These are phyloP conservation scores for Shiraia bambusicola DNA, from an alignment of 2,329 filamentous ascomycete genomes.

Conservation along the genomic window DNA sequence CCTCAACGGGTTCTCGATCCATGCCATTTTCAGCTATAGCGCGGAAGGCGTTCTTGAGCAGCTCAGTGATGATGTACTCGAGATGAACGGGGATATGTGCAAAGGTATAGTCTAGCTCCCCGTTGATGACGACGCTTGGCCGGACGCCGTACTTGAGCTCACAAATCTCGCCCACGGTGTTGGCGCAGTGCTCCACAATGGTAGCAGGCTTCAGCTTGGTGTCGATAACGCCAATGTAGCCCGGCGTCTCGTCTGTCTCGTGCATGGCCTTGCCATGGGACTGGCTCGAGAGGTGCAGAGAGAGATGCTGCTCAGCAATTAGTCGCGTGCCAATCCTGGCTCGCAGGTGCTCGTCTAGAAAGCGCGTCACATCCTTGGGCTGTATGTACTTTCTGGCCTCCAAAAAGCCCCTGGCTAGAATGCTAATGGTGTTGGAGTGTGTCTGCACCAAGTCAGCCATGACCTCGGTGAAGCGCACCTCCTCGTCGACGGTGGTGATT, in stretches of 20 bases:
- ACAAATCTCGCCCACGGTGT: constrained; percentile 92
- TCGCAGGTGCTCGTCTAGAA: constrained; percentile 90
- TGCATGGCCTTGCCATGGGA: constrained; percentile 63
- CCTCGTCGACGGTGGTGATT: constrained; percentile 79
- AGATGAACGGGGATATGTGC: constrained; percentile 94
- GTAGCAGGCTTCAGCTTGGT: constrained; percentile 79
- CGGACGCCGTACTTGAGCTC: constrained; percentile 93
- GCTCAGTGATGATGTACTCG: constrained; percentile 94
- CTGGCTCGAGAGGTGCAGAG: constrained; percentile 74
- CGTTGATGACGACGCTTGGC: constrained; percentile 77
- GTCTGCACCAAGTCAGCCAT: constrained; percentile 95
- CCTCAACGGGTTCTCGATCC: constrained; percentile 78
- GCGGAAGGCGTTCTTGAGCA: constrained; percentile 95
- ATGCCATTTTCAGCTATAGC: constrained; percentile 85
- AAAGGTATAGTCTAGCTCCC: constrained; percentile 83
- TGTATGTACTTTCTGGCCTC: constrained; percentile 91
- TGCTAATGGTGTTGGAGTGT: constrained; percentile 90
- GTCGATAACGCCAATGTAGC: constrained; percentile 94
- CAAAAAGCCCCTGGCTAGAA: constrained; percentile 86
- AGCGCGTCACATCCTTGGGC: constrained; percentile 78
- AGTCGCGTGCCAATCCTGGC: constrained; percentile 91
- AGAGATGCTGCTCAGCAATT: constrained; percentile 95
- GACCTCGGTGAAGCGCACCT: constrained; percentile 87
- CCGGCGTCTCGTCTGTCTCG: constrained; percentile 49
- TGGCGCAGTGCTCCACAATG: constrained; percentile 80